These are phyloP conservation scores for Camellia granthamiana DNA, from an alignment of 148 eudicot genomes.

Conservation along the genomic window DNA sequence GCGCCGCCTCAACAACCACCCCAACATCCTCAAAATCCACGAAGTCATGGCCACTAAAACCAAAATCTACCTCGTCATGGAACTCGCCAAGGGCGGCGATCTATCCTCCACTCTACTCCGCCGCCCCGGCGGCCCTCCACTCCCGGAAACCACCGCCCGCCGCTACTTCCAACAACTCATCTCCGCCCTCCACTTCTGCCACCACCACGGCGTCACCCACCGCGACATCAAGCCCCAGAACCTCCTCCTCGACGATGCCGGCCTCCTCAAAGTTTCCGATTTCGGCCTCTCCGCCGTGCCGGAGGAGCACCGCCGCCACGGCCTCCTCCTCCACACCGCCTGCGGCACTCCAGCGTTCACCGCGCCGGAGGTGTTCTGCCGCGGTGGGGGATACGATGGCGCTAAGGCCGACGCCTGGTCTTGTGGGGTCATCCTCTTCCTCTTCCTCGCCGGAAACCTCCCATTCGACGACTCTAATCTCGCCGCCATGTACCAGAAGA, in stretches of 20 bases:
- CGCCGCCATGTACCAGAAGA: conserved; percentile 57
- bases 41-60: conserved; percentile 71
- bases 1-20: conserved; percentile 60
- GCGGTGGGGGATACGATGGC: conserved; percentile 60
- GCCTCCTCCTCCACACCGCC: conserved; percentile 46
- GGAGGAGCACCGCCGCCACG: conserved; percentile 19
- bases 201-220: conserved; percentile 62
- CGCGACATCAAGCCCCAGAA: conserved; percentile 79
- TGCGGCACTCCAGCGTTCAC: conserved; percentile 71
- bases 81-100: conserved; percentile 68
- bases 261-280: conserved; percentile 52
- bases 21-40: conserved; percentile 55
- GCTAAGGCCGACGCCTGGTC: conserved; percentile 82
- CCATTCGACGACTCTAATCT: conserved; percentile 70
- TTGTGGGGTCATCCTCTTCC: conserved; percentile 69
- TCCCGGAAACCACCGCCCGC: conserved; percentile 50
- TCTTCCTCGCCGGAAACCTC: conserved; percentile 50
- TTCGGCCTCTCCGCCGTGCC: conserved; percentile 73
- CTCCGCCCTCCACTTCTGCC: conserved; percentile 62
- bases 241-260: conserved; percentile 46
- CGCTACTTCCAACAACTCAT: conserved; percentile 56
- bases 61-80: conserved; percentile 72
- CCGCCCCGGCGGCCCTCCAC: conserved; percentile 21
- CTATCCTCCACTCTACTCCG: conserved; percentile 41
- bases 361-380: conserved; percentile 59